Percentiles rank a stretch among this genome's conserved stretches.
These are phyloP conservation scores for Candida schatavii DNA, from an alignment of 805 yeast genomes.

Conservation along the genomic window DNA sequence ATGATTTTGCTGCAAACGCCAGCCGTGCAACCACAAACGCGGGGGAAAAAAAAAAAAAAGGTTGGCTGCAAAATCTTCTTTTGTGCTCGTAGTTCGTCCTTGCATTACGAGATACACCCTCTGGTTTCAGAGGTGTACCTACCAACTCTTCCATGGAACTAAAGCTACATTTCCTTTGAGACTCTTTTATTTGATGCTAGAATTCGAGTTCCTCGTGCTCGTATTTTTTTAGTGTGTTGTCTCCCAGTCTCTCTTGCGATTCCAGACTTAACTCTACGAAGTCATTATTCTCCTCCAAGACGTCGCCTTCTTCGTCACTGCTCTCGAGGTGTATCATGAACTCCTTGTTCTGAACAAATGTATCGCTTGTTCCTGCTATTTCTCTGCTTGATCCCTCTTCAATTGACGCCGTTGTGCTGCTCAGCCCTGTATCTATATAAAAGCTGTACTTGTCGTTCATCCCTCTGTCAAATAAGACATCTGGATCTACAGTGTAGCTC, in stretches of 20 bases:
- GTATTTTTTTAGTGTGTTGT: background rate
- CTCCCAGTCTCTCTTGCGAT: background rate
- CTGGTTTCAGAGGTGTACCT: no score
- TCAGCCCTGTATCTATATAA: constrained; percentile 17
- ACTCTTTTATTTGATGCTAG: constrained; percentile 1
- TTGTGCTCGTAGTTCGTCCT: no score
- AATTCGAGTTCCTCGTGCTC: constrained; percentile 3
- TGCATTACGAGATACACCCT: no score
- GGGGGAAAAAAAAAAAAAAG: no score
- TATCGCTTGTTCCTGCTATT: background rate
- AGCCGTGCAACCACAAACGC: no score
- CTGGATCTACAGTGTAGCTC: constrained; percentile 35
- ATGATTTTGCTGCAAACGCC: no score
- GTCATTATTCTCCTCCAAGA: constrained; percentile 22
- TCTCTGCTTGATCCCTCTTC: background rate
- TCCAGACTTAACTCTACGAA: constrained; percentile 14
- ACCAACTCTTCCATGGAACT: background rate
- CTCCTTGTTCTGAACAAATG: constrained; percentile 3
- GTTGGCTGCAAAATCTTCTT: no score
- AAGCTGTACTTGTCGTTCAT: constrained; percentile 21
- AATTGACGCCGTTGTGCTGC: constrained; percentile 3
- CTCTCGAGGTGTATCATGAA: constrained; percentile 15
- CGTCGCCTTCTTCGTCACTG: constrained; percentile 15
- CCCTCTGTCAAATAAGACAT: constrained; percentile 16
- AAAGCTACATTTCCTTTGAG: background rate